phyloP scores from a whole-genome alignment of 1,139 yeast genomes.

The Blastobotrys ciferrii region DNA sequence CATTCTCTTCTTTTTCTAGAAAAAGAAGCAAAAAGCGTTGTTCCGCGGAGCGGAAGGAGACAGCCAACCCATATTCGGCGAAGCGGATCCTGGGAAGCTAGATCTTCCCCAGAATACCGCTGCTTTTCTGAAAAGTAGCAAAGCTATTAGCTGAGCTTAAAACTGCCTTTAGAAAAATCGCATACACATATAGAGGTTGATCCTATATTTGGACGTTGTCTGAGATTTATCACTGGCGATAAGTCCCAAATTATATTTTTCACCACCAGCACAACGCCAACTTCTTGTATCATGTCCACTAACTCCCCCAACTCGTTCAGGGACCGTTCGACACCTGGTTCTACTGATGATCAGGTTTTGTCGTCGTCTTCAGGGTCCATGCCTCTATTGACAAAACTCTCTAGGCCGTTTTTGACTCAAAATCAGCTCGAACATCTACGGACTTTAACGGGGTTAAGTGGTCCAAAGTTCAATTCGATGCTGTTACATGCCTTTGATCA shows the following conservation, averaged over 20 bases:
- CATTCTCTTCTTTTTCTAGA: too few relatives aligned
- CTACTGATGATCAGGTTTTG: background rate
- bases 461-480: constrained; percentile 20
- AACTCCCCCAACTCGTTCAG: background rate
- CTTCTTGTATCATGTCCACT: background rate
- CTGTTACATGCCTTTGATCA: constrained; percentile 26
- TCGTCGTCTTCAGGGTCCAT: background rate
- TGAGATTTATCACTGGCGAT: too few relatives aligned
- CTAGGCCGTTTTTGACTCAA: constrained; percentile 25
- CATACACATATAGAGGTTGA: too few relatives aligned
- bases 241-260: constrained; percentile 2
- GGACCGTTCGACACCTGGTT: constrained; percentile 1
- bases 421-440: constrained; percentile 26
- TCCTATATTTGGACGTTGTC: too few relatives aligned
- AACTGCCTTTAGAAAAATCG: too few relatives aligned
- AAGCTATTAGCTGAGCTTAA: too few relatives aligned
- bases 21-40: too few relatives aligned
- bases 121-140: too few relatives aligned
- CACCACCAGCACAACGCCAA: background rate
- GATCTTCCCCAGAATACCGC: too few relatives aligned
- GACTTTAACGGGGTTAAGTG: constrained; percentile 20
- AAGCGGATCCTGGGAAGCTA: too few relatives aligned
- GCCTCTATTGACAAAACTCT: constrained; percentile 27
- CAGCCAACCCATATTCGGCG: too few relatives aligned
- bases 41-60: too few relatives aligned